These are phyloP conservation scores for Penicillium bialowiezense DNA, from an alignment of 495 filamentous ascomycete genomes.

Conservation along the genomic window DNA sequence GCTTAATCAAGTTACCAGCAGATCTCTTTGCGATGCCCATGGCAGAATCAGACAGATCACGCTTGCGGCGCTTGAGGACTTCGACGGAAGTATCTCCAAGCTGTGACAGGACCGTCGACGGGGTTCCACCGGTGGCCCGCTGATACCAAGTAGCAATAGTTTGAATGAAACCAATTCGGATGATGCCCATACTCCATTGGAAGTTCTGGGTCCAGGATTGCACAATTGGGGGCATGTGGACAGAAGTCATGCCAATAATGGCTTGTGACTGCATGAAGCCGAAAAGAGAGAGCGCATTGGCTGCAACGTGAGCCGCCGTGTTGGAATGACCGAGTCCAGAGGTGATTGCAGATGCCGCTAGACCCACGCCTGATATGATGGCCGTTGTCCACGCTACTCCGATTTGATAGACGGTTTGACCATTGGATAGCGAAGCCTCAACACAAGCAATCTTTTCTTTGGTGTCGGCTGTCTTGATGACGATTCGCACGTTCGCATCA, in stretches of 20 bases:
- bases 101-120: conserved; percentile 73
- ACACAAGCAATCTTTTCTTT: conserved; percentile 75
- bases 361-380: conserved; percentile 77
- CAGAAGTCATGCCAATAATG: conserved; percentile 84
- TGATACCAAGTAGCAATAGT: conserved; percentile 94
- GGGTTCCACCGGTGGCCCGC: conserved; percentile 84
- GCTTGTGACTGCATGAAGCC: conserved; percentile 96
- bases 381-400: conserved; percentile 89
- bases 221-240: conserved; percentile 86
- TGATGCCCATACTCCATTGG: conserved; percentile 98
- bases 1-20: conserved; percentile 47
- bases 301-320: conserved; percentile 91
- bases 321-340: conserved; percentile 89
- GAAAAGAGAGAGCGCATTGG: conserved; percentile 89
- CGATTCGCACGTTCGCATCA: conserved; percentile 80
- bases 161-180: conserved; percentile 83
- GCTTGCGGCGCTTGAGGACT: conserved; percentile 67
- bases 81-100: conserved; percentile 77
- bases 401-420: conserved; percentile 86
- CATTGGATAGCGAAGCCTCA: conserved; percentile 85
- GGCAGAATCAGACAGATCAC: conserved; percentile 39
- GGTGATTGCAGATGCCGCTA: conserved; percentile 79
- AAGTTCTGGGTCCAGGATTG: conserved; percentile 97
- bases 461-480: conserved; percentile 65
- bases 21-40: conserved; percentile 46